Percentiles rank a stretch among this genome's conserved stretches.
Conservation (phyloP, 75 land plant genomes). For the Adiantum capillusveneris region DNA sequence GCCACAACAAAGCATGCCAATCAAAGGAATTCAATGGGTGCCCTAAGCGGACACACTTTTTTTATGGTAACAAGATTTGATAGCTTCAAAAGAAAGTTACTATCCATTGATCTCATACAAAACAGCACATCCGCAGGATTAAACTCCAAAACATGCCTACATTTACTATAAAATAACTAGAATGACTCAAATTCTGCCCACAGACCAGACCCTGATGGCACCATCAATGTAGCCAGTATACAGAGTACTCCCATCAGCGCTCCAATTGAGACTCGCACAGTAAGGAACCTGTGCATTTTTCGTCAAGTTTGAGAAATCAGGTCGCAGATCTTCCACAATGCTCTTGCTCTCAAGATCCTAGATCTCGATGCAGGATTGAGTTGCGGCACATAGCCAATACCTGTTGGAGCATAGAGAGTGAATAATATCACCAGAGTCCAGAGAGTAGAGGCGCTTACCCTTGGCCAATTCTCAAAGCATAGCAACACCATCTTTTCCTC, state of each 20-base stretch:
- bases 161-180: no score
- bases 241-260: slow-evolving; percentile 37
- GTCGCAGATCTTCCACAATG: slow-evolving; percentile 62
- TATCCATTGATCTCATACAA: no score
- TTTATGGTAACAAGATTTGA: no score
- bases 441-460: slow-evolving; percentile 68
- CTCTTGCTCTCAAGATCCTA: slow-evolving; percentile 94
- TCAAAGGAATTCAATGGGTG: no score
- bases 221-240: slow-evolving; percentile 51
- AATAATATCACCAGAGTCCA: slow-evolving; percentile 70
- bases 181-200: slow-evolving; percentile 11
- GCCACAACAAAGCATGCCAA: no score
- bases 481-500: slow-evolving; percentile 63
- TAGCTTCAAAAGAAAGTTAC: no score
- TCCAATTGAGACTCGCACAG: slow-evolving; percentile 45
- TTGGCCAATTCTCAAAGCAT: slow-evolving; percentile 81
- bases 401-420: slow-evolving; percentile 74
- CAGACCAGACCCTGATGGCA: slow-evolving; percentile 30
- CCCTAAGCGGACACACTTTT: no score
- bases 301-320: slow-evolving; percentile 33
- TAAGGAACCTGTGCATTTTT: slow-evolving; percentile 30
- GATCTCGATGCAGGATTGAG: slow-evolving; percentile 16
- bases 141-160: no score
- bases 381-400: slow-evolving; percentile 82
- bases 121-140: no score